These are phyloP conservation scores for Phytophthora kernoviae DNA, from an alignment of 352 stramenopile species.

Conservation along the genomic window DNA sequence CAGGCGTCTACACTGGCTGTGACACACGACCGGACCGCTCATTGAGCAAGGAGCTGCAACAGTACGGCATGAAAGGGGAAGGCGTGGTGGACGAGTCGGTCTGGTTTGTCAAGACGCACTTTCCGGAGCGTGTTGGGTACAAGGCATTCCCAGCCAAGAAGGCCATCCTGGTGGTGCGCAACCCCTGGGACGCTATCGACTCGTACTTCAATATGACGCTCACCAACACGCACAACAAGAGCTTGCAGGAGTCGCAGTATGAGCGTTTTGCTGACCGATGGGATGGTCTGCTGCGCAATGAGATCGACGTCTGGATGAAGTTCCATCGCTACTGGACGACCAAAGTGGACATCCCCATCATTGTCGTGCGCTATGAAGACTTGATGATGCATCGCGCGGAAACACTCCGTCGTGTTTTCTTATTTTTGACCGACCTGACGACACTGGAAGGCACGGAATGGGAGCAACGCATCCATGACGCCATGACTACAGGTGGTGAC, in stretches of 20 bases:
- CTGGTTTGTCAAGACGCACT: constrained; percentile 99
- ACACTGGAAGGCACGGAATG: constrained; percentile 80
- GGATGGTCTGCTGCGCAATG: constrained; percentile 90
- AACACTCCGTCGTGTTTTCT: constrained; percentile 78
- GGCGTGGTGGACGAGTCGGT: constrained; percentile 95
- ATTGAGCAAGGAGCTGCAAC: constrained; percentile 88
- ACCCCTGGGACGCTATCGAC: constrained; percentile 98
- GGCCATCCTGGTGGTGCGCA: constrained; percentile 91
- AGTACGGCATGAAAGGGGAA: constrained; percentile 91
- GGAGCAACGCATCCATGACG: constrained; percentile 68
- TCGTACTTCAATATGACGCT: constrained; percentile 99
- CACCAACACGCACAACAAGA: constrained; percentile 94
- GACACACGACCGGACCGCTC: constrained; percentile 96
- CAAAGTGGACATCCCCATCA: constrained; percentile 89
- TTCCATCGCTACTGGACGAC: constrained; percentile 92
- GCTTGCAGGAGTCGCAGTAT: constrained; percentile 87
- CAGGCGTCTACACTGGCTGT: constrained; percentile 95
- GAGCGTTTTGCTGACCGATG: constrained; percentile 87
- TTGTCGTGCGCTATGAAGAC: constrained; percentile 94
- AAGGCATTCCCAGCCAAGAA: constrained; percentile 77
- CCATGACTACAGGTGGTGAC: constrained; percentile 60
- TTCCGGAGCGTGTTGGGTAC: constrained; percentile 95
- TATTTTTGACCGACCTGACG: constrained; percentile 71
- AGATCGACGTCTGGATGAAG: constrained; percentile 92
- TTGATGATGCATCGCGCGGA: constrained; percentile 81